These are phyloP conservation scores for Colletotrichum costaricense DNA, from an alignment of 2,329 filamentous ascomycete species.

Conservation along the genomic window DNA sequence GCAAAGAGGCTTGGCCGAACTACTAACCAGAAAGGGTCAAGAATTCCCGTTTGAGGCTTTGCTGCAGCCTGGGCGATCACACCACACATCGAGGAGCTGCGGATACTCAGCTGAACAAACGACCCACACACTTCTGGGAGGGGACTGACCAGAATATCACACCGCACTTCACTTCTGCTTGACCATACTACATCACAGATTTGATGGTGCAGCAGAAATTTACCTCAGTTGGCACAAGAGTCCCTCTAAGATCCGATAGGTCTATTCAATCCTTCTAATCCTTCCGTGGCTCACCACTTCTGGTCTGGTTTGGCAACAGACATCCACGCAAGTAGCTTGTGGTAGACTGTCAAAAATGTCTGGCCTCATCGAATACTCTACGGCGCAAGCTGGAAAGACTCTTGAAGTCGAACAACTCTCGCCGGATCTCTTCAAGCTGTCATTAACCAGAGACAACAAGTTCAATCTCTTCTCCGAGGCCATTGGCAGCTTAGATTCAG, in stretches of 20 bases:
- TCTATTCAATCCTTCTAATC: background rate
- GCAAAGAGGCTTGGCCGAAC: background rate
- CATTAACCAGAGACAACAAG: background rate
- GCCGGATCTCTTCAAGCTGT: slow-evolving; percentile 1
- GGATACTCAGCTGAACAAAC: background rate
- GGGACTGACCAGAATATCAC: background rate
- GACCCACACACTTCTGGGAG: background rate
- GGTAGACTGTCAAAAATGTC: background rate
- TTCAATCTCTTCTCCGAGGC: slow-evolving; percentile 6
- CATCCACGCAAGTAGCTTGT: background rate
- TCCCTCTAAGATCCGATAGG: too few species aligned
- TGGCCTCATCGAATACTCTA: background rate
- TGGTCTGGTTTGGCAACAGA: background rate
- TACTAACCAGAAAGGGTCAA: background rate
- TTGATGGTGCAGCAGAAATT: too few species aligned
- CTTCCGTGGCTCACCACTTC: background rate
- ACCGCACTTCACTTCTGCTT: background rate
- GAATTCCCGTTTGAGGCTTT: background rate
- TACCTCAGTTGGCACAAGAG: too few species aligned
- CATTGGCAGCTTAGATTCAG: background rate
- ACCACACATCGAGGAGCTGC: background rate
- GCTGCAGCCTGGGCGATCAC: background rate
- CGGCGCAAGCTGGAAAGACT: background rate
- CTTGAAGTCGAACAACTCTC: slow-evolving; percentile 1
- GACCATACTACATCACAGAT: background rate